Base-by-base conservation (phyloP, 352 stramenopile genomes). In the Plasmopara viticola region DNA sequence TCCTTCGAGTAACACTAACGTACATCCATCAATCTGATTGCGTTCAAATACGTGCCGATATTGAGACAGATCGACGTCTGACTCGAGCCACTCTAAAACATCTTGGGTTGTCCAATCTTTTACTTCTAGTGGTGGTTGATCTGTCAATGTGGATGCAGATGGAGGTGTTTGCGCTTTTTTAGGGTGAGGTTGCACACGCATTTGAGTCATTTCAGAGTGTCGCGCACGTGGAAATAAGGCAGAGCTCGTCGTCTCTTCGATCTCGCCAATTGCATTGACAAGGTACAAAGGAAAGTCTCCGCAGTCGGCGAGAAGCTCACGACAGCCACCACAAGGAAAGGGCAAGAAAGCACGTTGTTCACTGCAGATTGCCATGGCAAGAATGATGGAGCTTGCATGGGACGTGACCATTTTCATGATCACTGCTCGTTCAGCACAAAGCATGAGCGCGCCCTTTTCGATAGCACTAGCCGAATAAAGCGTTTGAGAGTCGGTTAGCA, bases 201-300 rank as follows among this genome's bases (percentile, higher is more conserved):
- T 53, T 46, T 48, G 62, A 8, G 31, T 76, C 42, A 54, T 48
- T 42, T 66, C 62, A 15, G 47, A 55, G 37, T 82, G 56, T 8
- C 68, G 48, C 18, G 69, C 71, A 28, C 62, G 58, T 45, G 82
- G 79, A 51, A 89, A 89, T 13, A 92, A 56, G 8, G 50, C 56
- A 20, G 70, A 84, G 25, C 78, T 86, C 25, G 57, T 61, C 12
- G 77, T 90, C 33, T 86, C 67, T 17, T 84, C 65, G 5, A 54
- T 74, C 12, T 79, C 60, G 4, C 70, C 62, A 14, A 68, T 44
- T 6, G 53, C 64, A 39, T 85, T 86, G 14, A 87, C 60, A 10
- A 92, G 53, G 49, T 84, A 87, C 10, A 92, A 53, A 9, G 77
- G 74, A 31, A 90, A 92, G 33, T 90, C 76, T n/a, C 79, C 82